A percentile compares a stretch with the other conserved stretches of the same genome.
These are phyloP conservation scores for Orbilia oligospora DNA, from an alignment of 2,329 filamentous ascomycete species.

Conservation along the genomic window DNA sequence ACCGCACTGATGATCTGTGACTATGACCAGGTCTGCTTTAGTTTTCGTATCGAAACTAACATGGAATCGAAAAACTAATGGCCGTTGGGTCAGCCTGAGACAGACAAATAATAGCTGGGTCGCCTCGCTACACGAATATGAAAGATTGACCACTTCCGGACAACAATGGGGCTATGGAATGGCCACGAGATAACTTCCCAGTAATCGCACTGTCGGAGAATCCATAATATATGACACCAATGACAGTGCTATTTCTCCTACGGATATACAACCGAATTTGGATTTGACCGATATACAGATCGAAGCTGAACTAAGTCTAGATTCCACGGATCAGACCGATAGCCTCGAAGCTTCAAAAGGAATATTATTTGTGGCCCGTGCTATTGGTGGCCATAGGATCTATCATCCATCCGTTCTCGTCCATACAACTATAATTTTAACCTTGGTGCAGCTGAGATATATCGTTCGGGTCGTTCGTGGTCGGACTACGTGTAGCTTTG, in stretches of 20 bases:
- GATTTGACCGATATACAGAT: neutral
- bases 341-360: conserved; percentile 3
- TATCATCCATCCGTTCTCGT: neutral
- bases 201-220: conserved; percentile 43
- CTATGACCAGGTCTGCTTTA: conserved; percentile 7
- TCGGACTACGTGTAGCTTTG: neutral
- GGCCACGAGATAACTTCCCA: conserved; percentile 22
- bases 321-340: neutral
- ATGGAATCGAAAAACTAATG: conserved; percentile 22
- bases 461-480: neutral
- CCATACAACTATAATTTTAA: neutral
- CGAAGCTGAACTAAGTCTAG: neutral
- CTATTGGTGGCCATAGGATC: neutral
- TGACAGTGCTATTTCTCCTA: conserved; percentile 15
- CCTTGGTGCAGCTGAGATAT: neutral
- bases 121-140: conserved; percentile 32
- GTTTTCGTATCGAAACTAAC: conserved; percentile 36
- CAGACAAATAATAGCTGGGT: conserved; percentile 35
- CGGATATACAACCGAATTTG: neutral
- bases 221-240: conserved; percentile 22
- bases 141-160: conserved; percentile 27
- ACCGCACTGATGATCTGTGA: conserved; percentile 15
- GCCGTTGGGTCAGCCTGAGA: conserved; percentile 51
- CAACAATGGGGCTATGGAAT: conserved; percentile 28
- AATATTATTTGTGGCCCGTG: neutral